These are phyloP conservation scores for Primulina tabacum DNA, from an alignment of 257 asterid genomes.

Conservation along the genomic window DNA sequence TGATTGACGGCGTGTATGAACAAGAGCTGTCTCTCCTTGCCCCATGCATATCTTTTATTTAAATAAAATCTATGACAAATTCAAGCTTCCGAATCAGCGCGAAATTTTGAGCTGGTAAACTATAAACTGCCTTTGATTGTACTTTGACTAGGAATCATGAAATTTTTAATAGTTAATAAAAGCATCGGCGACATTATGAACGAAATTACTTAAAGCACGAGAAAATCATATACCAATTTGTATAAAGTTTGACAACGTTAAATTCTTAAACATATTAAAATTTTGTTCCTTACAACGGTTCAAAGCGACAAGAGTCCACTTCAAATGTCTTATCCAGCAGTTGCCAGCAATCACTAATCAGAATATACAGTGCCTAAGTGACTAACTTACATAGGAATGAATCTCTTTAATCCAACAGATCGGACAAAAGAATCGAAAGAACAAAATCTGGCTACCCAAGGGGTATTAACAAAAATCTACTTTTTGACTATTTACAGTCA, in stretches of 20 bases:
- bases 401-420: slow-evolving; percentile 24
- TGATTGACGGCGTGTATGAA: neutral
- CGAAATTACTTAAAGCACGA: neutral
- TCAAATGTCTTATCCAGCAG: neutral
- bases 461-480: slow-evolving; percentile 24
- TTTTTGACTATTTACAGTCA: slow-evolving; percentile 35
- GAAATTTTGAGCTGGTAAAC: neutral
- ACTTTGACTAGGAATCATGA: neutral
- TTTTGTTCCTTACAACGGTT: neutral
- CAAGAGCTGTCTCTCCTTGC: neutral
- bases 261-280: neutral
- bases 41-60: neutral
- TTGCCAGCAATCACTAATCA: neutral
- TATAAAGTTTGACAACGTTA: neutral
- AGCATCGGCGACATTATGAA: neutral
- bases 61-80: neutral
- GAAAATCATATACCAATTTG: no score
- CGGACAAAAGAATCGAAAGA: slow-evolving; percentile 46
- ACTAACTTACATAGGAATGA: slow-evolving; percentile 13
- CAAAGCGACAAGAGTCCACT: neutral
- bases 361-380: slow-evolving; percentile 18
- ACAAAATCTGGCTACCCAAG: slow-evolving; percentile 30
- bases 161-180: no score
- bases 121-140: neutral
- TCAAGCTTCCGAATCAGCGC: neutral